Conservation (phyloP, 176 grass and related monocot genomes). For the Neostapfia colusana region DNA sequence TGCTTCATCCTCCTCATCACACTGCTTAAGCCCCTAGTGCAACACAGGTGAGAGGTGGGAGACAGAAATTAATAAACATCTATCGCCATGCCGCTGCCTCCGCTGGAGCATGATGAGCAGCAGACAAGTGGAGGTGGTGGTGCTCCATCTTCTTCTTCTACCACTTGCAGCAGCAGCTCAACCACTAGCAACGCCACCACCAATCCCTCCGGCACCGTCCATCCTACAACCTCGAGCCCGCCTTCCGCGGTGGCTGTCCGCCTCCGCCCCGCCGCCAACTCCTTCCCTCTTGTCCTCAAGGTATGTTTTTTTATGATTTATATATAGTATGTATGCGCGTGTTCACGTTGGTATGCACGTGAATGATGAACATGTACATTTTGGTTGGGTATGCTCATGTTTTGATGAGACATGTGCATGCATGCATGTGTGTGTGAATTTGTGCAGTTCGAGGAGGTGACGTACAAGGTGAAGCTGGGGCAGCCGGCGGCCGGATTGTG, state of each 20-base stretch:
- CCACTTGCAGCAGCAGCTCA: neutral
- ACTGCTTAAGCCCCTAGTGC: neutral
- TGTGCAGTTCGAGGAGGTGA: constrained; percentile 84
- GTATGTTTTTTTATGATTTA: constrained; percentile 23
- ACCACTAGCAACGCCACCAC: neutral
- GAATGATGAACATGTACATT: neutral
- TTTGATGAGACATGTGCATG: constrained; percentile 35
- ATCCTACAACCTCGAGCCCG: constrained; percentile 59
- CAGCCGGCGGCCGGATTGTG: constrained; percentile 36
- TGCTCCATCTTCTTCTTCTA: neutral
- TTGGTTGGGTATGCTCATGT: neutral
- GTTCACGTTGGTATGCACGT: neutral
- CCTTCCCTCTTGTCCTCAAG: constrained; percentile 79
- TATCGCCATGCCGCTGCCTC: constrained; percentile 39
- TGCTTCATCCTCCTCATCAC: neutral
- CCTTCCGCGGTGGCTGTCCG: constrained; percentile 24
- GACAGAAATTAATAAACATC: neutral
- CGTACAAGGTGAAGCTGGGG: constrained; percentile 70
- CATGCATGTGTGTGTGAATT: neutral
- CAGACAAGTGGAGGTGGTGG: constrained; percentile 23
- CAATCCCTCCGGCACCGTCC: constrained; percentile 47
- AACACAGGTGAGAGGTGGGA: neutral
- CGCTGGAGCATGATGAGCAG: constrained; percentile 32
- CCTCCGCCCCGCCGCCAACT: constrained; percentile 42
- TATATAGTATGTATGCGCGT: neutral